phyloP scores from a whole-genome alignment of 306 rosid genomes.

The Crotalaria pallida region DNA sequence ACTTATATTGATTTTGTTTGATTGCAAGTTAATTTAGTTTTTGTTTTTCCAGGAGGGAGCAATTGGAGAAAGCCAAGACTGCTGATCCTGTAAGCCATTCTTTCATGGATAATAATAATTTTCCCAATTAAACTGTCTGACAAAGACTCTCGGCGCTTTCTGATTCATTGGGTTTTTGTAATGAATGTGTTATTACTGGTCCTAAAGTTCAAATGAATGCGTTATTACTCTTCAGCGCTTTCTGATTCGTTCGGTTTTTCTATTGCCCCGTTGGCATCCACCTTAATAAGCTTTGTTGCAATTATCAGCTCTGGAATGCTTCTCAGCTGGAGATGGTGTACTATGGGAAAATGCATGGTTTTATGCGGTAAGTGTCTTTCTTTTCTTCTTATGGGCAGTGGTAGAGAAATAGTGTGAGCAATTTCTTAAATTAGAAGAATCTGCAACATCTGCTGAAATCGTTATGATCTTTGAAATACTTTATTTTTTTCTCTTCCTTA shows the following conservation, averaged over 20 bases:
- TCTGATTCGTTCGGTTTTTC: background rate
- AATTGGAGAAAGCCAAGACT: constrained; percentile 81
- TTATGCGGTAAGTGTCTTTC: constrained; percentile 58
- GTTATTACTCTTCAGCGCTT: background rate
- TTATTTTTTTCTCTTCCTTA: background rate
- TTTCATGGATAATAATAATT: background rate
- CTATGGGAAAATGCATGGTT: constrained; percentile 96
- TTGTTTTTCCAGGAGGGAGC: constrained; percentile 62
- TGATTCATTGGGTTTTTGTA: too few species aligned
- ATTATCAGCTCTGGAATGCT: constrained; percentile 93
- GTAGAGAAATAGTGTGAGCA: background rate
- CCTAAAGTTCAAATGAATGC: constrained; percentile 1
- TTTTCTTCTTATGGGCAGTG: background rate
- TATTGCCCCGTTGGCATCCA: background rate
- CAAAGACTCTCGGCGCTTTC: background rate
- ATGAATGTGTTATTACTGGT: background rate
- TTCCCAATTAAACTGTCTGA: background rate
- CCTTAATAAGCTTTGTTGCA: constrained; percentile 10
- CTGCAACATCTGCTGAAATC: too few species aligned
- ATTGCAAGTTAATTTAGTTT: constrained; percentile 17
- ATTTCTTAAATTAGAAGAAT: background rate
- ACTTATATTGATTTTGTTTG: background rate
- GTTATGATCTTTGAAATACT: background rate
- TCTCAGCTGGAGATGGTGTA: constrained; percentile 92
- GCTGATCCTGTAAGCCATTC: constrained; percentile 69